Percentiles rank a stretch among this genome's conserved stretches.
Evolutionary conservation across 179 eudicot species (phyloP).

Genomic region (Spinacia oleracea): DNA sequence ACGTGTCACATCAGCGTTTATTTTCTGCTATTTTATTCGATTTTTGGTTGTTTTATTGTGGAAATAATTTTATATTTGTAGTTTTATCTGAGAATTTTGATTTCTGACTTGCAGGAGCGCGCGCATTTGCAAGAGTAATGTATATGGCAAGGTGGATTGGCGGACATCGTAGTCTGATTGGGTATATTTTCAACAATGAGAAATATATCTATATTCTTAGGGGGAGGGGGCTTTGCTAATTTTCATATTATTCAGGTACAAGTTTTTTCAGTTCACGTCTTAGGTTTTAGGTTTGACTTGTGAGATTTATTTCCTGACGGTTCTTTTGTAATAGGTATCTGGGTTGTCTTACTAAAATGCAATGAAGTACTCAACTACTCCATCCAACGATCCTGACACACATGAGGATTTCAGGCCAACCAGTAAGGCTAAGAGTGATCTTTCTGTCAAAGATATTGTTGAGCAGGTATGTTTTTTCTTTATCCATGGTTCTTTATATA

Average conservation of each 20-base stretch:
- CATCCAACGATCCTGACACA: conserved; percentile 78
- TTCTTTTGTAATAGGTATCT: conserved; percentile 34
- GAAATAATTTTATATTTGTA: no score
- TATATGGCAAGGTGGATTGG: background rate
- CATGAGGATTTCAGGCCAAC: conserved; percentile 90
- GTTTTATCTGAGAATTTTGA: no score
- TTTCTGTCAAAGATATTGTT: no score
- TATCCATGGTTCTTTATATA: no score
- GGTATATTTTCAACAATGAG: background rate
- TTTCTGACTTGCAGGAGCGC: no score
- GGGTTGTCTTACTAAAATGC: conserved; percentile 40
- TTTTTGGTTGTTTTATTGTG: no score
- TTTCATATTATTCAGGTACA: background rate
- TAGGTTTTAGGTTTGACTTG: background rate
- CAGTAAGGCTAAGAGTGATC: conserved; percentile 61
- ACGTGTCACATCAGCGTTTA: no score
- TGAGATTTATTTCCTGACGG: background rate
- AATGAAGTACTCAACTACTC: conserved; percentile 54
- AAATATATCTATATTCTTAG: background rate
- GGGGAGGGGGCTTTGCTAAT: no score
- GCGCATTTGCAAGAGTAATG: no score
- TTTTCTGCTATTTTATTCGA: no score
- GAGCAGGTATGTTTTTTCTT: no score
- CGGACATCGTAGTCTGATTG: background rate
- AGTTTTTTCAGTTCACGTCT: no score